These are phyloP conservation scores for Citrus mangshanensis DNA, from an alignment of 345 rosid species.

Conservation along the genomic window DNA sequence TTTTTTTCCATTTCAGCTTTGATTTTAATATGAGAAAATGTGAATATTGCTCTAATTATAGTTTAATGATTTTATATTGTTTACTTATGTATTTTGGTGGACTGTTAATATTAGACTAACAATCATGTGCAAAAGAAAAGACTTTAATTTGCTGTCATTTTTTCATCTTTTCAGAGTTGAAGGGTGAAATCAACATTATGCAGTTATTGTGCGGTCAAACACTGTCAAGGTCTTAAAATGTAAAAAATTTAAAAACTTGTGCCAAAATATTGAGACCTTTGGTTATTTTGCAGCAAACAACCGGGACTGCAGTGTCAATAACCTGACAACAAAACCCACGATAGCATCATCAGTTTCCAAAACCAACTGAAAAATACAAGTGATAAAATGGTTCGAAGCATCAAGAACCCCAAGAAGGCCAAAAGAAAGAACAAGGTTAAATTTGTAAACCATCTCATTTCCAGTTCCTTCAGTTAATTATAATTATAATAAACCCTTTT, in stretches of 20 bases:
- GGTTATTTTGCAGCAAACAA: neutral
- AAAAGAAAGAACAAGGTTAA: slow-evolving; percentile 80
- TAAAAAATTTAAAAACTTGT: neutral
- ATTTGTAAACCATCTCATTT: neutral
- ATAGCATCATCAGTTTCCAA: neutral
- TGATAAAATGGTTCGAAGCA: slow-evolving; percentile 58
- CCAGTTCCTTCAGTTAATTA: neutral
- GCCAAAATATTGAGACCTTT: neutral
- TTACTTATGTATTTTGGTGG: neutral
- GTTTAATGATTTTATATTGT: too few relatives aligned
- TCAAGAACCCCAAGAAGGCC: slow-evolving; percentile 70
- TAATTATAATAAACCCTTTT: too few relatives aligned
- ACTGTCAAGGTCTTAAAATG: neutral
- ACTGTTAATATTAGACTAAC: neutral
- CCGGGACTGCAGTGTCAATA: neutral
- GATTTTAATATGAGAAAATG: neutral
- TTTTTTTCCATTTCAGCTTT: too few relatives aligned
- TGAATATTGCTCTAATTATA: neutral
- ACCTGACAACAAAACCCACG: neutral
- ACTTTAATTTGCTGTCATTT: neutral
- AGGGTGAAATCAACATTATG: neutral
- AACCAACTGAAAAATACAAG: neutral
- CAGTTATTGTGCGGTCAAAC: neutral
- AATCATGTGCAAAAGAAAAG: neutral
- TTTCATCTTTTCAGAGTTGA: neutral